Percentiles rank a stretch among this genome's conserved stretches.
These are phyloP conservation scores for Babesia sp. DNA, from an alignment of 169 alveolate genomes.

Conservation along the genomic window DNA sequence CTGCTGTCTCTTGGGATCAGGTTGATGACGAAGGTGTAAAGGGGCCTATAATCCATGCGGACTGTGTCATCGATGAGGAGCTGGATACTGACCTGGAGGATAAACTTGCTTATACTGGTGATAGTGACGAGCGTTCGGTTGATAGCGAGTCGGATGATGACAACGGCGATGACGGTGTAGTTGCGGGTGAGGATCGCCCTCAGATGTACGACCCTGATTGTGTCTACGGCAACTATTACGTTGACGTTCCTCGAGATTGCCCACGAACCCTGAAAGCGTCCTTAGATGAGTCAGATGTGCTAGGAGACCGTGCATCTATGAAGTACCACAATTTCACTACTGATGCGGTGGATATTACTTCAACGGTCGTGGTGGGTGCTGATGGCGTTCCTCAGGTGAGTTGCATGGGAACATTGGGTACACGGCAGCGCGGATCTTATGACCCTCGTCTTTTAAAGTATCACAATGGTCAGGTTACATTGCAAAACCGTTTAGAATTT, in stretches of 20 bases:
- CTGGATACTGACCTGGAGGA: background rate
- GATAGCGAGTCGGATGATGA: background rate
- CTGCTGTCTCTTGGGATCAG: background rate
- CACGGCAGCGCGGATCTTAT: background rate
- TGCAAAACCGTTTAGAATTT: slow-evolving; percentile 23
- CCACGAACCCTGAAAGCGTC: background rate
- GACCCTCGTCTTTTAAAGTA: background rate
- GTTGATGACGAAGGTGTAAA: background rate
- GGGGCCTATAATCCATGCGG: too few relatives aligned
- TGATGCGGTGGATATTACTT: slow-evolving; percentile 1
- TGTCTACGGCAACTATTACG: slow-evolving; percentile 54
- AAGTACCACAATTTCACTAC: slow-evolving; percentile 7
- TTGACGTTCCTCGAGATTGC: slow-evolving; percentile 17
- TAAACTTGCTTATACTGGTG: background rate
- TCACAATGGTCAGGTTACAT: slow-evolving; percentile 5
- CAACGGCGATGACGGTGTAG: background rate
- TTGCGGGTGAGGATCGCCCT: background rate
- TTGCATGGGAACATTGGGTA: slow-evolving; percentile 29
- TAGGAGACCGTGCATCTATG: background rate
- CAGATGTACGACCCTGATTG: slow-evolving; percentile 29
- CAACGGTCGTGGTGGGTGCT: slow-evolving; percentile 10
- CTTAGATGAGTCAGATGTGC: background rate
- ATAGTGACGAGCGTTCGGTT: background rate
- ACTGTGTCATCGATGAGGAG: background rate
- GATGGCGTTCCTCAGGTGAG: slow-evolving; percentile 27